Percentiles rank a stretch among this genome's conserved stretches.
These are phyloP conservation scores for Fallopia convolvulus DNA, from an alignment of 148 eudicot species.

Conservation along the genomic window DNA sequence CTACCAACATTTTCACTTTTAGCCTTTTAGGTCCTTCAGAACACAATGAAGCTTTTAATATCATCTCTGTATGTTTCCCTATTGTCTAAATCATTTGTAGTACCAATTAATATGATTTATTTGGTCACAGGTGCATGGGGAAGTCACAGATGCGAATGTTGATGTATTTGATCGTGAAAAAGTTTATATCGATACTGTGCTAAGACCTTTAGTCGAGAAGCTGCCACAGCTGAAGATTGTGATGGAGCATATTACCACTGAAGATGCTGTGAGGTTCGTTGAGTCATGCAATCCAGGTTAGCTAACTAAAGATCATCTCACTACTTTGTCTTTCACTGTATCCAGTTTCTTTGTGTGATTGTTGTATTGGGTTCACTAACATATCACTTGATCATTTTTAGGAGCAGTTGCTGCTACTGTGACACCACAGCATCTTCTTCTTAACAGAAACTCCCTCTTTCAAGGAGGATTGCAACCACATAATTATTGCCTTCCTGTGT, in stretches of 20 bases:
- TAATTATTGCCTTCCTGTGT: constrained; percentile 89
- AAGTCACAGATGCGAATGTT: constrained; percentile 74
- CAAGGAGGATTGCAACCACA: constrained; percentile 96
- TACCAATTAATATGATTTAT: constrained; percentile 11
- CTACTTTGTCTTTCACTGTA: neutral
- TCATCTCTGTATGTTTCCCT: neutral
- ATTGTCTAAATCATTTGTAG: neutral
- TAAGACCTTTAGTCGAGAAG: constrained; percentile 64
- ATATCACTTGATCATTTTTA: constrained; percentile 18
- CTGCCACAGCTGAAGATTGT: constrained; percentile 80
- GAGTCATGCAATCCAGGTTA: constrained; percentile 72
- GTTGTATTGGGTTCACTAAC: neutral
- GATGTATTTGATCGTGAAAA: constrained; percentile 96
- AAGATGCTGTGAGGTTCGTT: constrained; percentile 76
- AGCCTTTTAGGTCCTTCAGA: neutral
- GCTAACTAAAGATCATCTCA: neutral
- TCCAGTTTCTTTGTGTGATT: neutral
- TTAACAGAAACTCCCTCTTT: constrained; percentile 83
- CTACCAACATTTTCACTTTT: neutral
- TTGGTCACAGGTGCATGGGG: constrained; percentile 79
- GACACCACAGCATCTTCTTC: constrained; percentile 92
- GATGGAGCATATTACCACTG: constrained; percentile 97
- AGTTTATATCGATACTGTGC: constrained; percentile 65
- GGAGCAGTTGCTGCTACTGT: constrained; percentile 87
- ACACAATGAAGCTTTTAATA: neutral